Conservation (phyloP, 805 yeast species). For the Ogataea ganodermae region DNA sequence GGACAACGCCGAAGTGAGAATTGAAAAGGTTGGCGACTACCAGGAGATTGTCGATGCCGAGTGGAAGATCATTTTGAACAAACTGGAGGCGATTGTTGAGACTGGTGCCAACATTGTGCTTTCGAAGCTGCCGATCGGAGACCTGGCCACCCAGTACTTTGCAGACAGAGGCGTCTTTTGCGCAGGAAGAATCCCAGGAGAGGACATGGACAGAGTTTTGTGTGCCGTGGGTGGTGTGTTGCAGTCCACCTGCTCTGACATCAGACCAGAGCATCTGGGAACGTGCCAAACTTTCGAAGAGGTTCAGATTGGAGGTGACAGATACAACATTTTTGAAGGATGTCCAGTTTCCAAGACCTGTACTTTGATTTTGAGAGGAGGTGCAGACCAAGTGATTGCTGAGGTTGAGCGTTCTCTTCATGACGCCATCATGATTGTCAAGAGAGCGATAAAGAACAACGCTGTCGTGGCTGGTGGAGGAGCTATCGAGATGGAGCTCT, state of each 20-base stretch:
- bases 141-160: constrained; percentile 96
- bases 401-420: constrained; percentile 97
- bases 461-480: constrained; percentile 98
- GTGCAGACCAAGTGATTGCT: constrained; percentile 97
- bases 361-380: constrained; percentile 92
- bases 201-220: constrained; percentile 90
- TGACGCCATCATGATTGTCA: constrained; percentile 98
- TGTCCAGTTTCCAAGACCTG: constrained; percentile 92
- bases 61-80: constrained; percentile 89
- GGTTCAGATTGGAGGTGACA: constrained; percentile 92
- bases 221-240: constrained; percentile 92
- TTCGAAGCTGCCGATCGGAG: constrained; percentile 96
- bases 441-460: constrained; percentile 86
- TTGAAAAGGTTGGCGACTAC: constrained; percentile 89
- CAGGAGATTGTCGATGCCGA: constrained; percentile 99
- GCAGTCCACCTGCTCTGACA: constrained; percentile 76
- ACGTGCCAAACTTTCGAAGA: constrained; percentile 87
- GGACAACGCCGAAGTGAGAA: constrained; percentile 98
- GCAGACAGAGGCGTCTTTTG: constrained; percentile 96
- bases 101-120: constrained; percentile 92
- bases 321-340: constrained; percentile 91
- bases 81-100: constrained; percentile 76
- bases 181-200: constrained; percentile 90
- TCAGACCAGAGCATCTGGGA: constrained; percentile 73
- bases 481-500: constrained; percentile 96